These are phyloP conservation scores for Blepharisma undulans DNA, from an alignment of 169 alveolate species.

Conservation along the genomic window DNA sequence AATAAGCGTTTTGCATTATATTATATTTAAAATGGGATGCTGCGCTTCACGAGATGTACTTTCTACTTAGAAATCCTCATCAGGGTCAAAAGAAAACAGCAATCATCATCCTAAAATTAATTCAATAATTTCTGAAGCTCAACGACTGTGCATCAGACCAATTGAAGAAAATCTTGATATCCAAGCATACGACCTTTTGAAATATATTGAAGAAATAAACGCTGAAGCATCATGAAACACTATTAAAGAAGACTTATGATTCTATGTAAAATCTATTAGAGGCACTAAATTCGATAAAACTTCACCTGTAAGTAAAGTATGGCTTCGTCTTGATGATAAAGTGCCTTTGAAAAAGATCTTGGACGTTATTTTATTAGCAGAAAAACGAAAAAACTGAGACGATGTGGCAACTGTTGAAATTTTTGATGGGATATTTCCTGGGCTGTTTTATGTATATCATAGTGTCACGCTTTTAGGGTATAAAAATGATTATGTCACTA, in stretches of 20 bases:
- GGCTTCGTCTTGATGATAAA: neutral
- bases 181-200: neutral
- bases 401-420: neutral
- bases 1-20: neutral
- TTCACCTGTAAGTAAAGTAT: neutral
- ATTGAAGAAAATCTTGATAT: neutral
- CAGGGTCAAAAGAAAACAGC: neutral
- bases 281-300: neutral
- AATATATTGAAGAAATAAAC: neutral
- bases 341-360: neutral
- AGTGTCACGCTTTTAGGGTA: neutral
- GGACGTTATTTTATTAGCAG: neutral
- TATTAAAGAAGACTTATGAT: neutral
- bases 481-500: constrained; percentile 7
- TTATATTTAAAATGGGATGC: neutral
- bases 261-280: neutral
- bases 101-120: neutral
- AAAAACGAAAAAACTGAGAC: neutral
- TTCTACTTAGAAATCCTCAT: neutral
- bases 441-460: neutral
- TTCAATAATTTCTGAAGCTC: neutral
- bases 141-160: neutral
- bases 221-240: neutral
- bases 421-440: neutral
- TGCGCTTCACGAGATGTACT: neutral